These are phyloP conservation scores for Yamadazyma jaroonii DNA, from an alignment of 1,139 yeast genomes.

Conservation along the genomic window DNA sequence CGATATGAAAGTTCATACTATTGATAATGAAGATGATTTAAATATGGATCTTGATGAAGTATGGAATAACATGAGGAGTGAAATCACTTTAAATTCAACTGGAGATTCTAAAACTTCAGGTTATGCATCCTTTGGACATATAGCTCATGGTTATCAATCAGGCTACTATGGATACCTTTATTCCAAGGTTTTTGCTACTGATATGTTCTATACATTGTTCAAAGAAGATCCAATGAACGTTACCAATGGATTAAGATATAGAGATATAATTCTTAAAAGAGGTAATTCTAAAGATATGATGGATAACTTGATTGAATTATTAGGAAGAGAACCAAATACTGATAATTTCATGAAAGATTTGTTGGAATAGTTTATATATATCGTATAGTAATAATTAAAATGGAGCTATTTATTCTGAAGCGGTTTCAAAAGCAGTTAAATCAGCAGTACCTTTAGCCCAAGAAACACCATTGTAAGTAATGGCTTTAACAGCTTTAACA, in stretches of 20 bases:
- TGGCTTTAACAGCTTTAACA: constrained; percentile 70
- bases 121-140: constrained; percentile 75
- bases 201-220: constrained; percentile 75
- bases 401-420: constrained; percentile 17
- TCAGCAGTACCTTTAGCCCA: constrained; percentile 86
- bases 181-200: constrained; percentile 83
- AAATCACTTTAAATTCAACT: constrained; percentile 54
- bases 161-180: constrained; percentile 87
- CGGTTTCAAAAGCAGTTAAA: constrained; percentile 60
- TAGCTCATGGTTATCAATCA: constrained; percentile 82
- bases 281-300: constrained; percentile 75
- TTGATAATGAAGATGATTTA: constrained; percentile 36
- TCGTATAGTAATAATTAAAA: background rate
- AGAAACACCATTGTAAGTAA: constrained; percentile 68
- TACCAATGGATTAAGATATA: constrained; percentile 58
- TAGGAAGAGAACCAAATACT: constrained; percentile 75
- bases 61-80: constrained; percentile 66
- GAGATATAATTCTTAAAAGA: constrained; percentile 64
- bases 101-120: constrained; percentile 61
- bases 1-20: constrained; percentile 69
- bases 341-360: constrained; percentile 68
- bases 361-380: too few species aligned
- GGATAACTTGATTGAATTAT: constrained; percentile 59
- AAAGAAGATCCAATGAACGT: constrained; percentile 65
- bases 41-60: constrained; percentile 47